phyloP scores from a whole-genome alignment of 75 land plant genomes.

The Pseudotsuga menziesii region DNA sequence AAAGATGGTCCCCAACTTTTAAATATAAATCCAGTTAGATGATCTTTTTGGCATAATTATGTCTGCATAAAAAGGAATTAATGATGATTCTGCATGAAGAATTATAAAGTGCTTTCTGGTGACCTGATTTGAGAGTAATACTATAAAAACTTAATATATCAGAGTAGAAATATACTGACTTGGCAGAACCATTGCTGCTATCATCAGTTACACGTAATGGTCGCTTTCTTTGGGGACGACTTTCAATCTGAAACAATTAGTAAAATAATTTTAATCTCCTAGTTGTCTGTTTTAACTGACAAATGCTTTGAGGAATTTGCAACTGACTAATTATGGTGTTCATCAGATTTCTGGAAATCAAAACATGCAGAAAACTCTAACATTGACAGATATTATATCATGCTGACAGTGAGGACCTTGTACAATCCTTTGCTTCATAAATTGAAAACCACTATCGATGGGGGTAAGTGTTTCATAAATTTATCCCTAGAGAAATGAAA shows the following conservation, averaged over 20 bases:
- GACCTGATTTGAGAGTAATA: background rate
- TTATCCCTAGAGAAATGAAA: background rate
- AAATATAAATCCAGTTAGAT: background rate
- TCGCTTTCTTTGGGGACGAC: constrained; percentile 52
- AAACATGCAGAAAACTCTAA: background rate
- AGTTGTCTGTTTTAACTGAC: background rate
- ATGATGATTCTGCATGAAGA: background rate
- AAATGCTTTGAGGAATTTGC: background rate
- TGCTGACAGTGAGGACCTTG: background rate
- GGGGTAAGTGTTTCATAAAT: background rate
- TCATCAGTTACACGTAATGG: constrained; percentile 56
- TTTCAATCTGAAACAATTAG: constrained; percentile 45
- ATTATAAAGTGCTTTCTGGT: background rate
- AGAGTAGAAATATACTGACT: constrained; percentile 24
- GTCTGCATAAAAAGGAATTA: background rate
- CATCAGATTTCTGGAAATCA: background rate
- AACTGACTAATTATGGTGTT: background rate
- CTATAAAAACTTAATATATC: background rate
- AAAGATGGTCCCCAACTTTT: constrained; percentile 4
- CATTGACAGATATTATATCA: background rate
- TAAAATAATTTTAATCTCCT: constrained; percentile 2
- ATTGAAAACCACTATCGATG: background rate
- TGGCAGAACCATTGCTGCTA: constrained; percentile 27
- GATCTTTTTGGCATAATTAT: background rate
- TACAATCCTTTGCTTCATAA: background rate